A percentile compares a stretch with the other conserved stretches of the same genome.
Conservation (phyloP, 345 rosid genomes). For the Populus nigra region DNA sequence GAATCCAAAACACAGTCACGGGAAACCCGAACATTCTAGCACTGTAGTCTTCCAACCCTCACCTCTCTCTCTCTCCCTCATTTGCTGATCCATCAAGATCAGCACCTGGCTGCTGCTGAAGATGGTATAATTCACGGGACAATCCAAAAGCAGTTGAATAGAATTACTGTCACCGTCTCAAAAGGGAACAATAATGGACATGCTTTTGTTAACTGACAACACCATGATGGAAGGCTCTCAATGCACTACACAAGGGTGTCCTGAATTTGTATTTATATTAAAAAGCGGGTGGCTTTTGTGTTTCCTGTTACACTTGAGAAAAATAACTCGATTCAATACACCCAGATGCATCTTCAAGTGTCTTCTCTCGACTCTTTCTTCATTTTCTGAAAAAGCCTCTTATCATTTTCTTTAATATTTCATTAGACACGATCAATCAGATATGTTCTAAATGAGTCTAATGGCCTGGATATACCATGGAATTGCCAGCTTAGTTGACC, state of each 20-base stretch:
- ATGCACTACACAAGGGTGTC: constrained; percentile 97
- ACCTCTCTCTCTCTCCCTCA: constrained; percentile 59
- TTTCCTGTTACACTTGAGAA: no score
- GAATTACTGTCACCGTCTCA: constrained; percentile 93
- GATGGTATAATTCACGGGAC: constrained; percentile 87
- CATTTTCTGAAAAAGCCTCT: no score
- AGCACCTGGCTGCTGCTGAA: constrained; percentile 99
- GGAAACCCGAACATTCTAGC: constrained; percentile 98
- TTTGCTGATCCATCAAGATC: constrained; percentile 75
- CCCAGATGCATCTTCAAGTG: no score
- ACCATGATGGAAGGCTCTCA: constrained; percentile 96
- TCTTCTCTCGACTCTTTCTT: no score
- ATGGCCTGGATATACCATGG: no score
- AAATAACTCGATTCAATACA: no score
- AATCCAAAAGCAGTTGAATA: constrained; percentile 96
- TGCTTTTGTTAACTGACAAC: constrained; percentile 89
- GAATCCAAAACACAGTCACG: constrained; percentile 87
- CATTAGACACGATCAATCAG: no score
- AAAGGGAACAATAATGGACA: constrained; percentile 96
- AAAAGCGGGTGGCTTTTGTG: no score
- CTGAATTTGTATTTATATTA: constrained; percentile 54
- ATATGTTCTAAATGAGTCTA: no score
- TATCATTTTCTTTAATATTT: no score
- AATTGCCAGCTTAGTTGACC: no score
- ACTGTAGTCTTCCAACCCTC: constrained; percentile 90